A percentile compares a stretch with the other conserved stretches of the same genome.
Conservation (phyloP, 2,329 filamentous ascomycete species). For the Ophioceras dolichostomum region DNA sequence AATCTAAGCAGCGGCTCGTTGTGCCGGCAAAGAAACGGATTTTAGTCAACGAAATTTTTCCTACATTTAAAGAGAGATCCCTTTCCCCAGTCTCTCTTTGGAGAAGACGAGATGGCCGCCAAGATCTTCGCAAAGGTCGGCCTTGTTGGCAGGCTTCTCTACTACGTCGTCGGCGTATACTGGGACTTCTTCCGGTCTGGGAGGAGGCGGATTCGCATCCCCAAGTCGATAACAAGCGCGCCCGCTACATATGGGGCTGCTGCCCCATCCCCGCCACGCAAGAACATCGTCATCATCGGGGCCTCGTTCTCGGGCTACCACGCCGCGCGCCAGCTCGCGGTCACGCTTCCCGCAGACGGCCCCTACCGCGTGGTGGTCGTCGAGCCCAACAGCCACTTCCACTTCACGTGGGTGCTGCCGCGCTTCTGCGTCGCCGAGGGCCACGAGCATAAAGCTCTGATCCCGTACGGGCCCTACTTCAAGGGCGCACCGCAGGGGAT, state of each 20-base stretch:
- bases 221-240: background rate
- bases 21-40: too few relatives aligned
- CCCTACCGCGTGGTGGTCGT: slow-evolving; percentile 40
- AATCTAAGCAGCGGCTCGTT: too few relatives aligned
- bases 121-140: background rate
- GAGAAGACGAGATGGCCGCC: background rate
- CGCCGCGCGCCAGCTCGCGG: slow-evolving; percentile 32
- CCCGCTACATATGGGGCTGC: background rate
- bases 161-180: background rate
- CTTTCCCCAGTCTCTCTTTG: too few relatives aligned
- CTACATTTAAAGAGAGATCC: too few relatives aligned
- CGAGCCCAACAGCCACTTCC: slow-evolving; percentile 48
- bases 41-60: too few relatives aligned
- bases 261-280: slow-evolving; percentile 9
- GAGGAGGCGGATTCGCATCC: too few relatives aligned
- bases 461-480: slow-evolving; percentile 39
- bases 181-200: background rate
- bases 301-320: slow-evolving; percentile 45
- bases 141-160: background rate
- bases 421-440: slow-evolving; percentile 43
- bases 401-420: slow-evolving; percentile 48
- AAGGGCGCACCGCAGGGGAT: slow-evolving; percentile 14
- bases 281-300: slow-evolving; percentile 43
- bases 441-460: slow-evolving; percentile 46
- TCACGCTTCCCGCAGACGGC: slow-evolving; percentile 30